These are phyloP conservation scores for Termitomyces eurrhizus DNA, from an alignment of 768 basidiomycete genomes.

Conservation along the genomic window DNA sequence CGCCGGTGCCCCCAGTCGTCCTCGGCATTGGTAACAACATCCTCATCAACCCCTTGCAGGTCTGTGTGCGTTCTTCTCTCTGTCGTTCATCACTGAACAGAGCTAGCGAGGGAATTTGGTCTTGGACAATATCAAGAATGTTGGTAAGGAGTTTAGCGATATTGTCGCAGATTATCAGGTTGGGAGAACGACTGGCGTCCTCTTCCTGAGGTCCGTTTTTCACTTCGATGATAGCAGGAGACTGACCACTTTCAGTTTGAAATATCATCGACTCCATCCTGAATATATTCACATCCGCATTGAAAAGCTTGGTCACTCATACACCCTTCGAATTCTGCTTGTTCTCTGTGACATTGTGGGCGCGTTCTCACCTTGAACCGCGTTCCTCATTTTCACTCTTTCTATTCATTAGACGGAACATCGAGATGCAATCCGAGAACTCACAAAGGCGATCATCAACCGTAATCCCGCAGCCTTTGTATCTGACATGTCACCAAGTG, in stretches of 20 bases:
- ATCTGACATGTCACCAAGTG: slow-evolving; percentile 2
- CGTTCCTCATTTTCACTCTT: neutral
- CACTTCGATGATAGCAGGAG: neutral
- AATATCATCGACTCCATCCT: slow-evolving; percentile 94
- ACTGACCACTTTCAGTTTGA: slow-evolving; percentile 49
- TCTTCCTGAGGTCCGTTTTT: slow-evolving; percentile 76
- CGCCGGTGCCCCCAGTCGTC: slow-evolving; percentile 56
- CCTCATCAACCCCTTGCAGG: slow-evolving; percentile 60
- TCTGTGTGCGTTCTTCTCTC: slow-evolving; percentile 14
- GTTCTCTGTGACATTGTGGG: slow-evolving; percentile 90
- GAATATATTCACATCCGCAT: slow-evolving; percentile 95
- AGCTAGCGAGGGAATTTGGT: slow-evolving; percentile 81
- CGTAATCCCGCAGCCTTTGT: neutral
- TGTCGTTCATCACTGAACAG: slow-evolving; percentile 1
- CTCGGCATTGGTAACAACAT: slow-evolving; percentile 65
- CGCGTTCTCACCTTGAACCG: slow-evolving; percentile 8
- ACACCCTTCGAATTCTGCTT: slow-evolving; percentile 81
- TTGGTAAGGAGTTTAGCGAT: slow-evolving; percentile 92
- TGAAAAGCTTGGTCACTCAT: slow-evolving; percentile 76
- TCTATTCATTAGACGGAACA: slow-evolving; percentile 68
- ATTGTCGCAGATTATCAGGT: slow-evolving; percentile 95
- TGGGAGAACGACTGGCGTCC: slow-evolving; percentile 85
- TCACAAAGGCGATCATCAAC: slow-evolving; percentile 67
- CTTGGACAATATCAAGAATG: slow-evolving; percentile 82
- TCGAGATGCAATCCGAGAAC: slow-evolving; percentile 84